A percentile compares a stretch with the other conserved stretches of the same genome.
These are phyloP conservation scores for Tephrocybe sp. DNA, from an alignment of 768 basidiomycete species.

Conservation along the genomic window DNA sequence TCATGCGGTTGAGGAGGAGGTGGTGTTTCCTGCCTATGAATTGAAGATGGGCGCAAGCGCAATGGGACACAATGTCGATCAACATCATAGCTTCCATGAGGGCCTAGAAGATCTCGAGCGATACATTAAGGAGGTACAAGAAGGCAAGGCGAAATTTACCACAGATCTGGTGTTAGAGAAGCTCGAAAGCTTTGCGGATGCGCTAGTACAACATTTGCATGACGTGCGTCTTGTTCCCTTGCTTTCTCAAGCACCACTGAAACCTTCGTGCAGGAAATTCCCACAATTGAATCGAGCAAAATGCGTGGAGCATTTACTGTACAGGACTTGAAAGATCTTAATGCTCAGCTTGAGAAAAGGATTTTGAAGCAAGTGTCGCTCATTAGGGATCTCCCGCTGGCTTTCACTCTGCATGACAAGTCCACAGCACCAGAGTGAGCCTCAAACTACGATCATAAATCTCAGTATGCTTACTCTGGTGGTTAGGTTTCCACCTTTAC, in stretches of 20 bases:
- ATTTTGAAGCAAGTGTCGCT: constrained; percentile 20
- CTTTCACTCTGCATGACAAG: constrained; percentile 19
- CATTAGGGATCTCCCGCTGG: constrained; percentile 21
- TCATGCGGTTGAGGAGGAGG: constrained; percentile 26
- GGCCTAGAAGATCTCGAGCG: constrained; percentile 20
- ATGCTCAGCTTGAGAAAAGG: constrained; percentile 17
- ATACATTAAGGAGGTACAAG: constrained; percentile 53
- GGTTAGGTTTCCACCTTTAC: constrained; percentile 26
- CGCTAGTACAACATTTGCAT: constrained; percentile 24
- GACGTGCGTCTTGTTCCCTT: neutral
- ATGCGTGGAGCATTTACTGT: constrained; percentile 23
- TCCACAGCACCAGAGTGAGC: constrained; percentile 20
- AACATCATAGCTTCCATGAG: constrained; percentile 25
- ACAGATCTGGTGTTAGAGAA: constrained; percentile 18
- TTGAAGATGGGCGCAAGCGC: constrained; percentile 22
- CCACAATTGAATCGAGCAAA: constrained; percentile 21
- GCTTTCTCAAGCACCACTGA: neutral
- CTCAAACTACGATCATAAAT: neutral
- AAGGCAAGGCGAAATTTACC: constrained; percentile 55
- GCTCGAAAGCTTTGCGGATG: constrained; percentile 24
- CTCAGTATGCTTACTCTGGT: neutral
- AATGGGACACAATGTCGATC: constrained; percentile 23
- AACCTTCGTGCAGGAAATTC: constrained; percentile 20
- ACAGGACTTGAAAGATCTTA: constrained; percentile 22
- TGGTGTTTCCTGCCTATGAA: constrained; percentile 23